A percentile compares a stretch with the other conserved stretches of the same genome.
These are phyloP conservation scores for Tremellales sp. DNA, from an alignment of 1,284 basidiomycete species.

Conservation along the genomic window DNA sequence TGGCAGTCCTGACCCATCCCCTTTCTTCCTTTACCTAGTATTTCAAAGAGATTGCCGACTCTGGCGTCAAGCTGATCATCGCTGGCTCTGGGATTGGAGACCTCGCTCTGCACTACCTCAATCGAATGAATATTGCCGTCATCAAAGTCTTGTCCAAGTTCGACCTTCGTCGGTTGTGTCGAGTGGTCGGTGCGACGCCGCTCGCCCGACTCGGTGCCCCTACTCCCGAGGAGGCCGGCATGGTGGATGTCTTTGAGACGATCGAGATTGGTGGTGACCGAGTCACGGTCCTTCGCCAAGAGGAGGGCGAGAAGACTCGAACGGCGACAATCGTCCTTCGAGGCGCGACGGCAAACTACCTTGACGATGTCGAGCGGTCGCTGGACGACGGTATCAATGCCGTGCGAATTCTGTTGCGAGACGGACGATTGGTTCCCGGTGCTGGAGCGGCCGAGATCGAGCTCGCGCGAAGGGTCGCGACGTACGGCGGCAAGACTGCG, in stretches of 20 bases:
- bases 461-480: slow-evolving; percentile 75
- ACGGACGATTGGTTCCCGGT: slow-evolving; percentile 85
- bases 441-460: slow-evolving; percentile 94
- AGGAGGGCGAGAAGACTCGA: slow-evolving; percentile 67
- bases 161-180: slow-evolving; percentile 87
- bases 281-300: slow-evolving; percentile 91
- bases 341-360: slow-evolving; percentile 90
- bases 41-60: slow-evolving; percentile 94
- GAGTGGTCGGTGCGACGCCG: slow-evolving; percentile 93
- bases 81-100: slow-evolving; percentile 92
- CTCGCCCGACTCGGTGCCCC: slow-evolving; percentile 93
- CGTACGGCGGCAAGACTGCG: slow-evolving; percentile 81
- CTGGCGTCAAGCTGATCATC: slow-evolving; percentile 90
- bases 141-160: slow-evolving; percentile 98
- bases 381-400: slow-evolving; percentile 97
- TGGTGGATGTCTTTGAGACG: slow-evolving; percentile 89
- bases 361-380: slow-evolving; percentile 94
- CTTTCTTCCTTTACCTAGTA: slow-evolving; percentile 57
- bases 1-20: background rate
- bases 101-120: slow-evolving; percentile 94
- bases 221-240: slow-evolving; percentile 92
- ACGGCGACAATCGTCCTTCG: slow-evolving; percentile 93
- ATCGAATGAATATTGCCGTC: slow-evolving; percentile 88
- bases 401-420: slow-evolving; percentile 88
- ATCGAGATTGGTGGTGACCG: slow-evolving; percentile 97